A percentile compares a stretch with the other conserved stretches of the same genome.
phyloP scores from a whole-genome alignment of 306 rosid genomes.

The Gynostemma pentaphyllum region DNA sequence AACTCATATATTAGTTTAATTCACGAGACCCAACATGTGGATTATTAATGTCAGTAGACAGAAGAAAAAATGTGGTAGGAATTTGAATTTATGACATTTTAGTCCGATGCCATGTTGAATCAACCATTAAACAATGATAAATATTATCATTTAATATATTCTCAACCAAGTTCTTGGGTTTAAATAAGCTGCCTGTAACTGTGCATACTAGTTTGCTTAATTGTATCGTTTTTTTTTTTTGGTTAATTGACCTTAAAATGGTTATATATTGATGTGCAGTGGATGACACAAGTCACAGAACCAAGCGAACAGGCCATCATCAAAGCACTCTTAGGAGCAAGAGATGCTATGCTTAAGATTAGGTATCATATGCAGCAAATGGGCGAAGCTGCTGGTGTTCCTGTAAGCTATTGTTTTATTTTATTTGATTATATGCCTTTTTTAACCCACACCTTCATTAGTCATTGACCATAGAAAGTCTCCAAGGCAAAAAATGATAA shows the following conservation, averaged over 20 bases:
- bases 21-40: too few species aligned
- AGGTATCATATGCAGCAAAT: constrained; percentile 61
- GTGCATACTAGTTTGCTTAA: neutral
- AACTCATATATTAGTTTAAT: too few species aligned
- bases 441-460: neutral
- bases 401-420: constrained; percentile 31
- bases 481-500: neutral
- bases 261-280: constrained; percentile 28
- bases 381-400: constrained; percentile 94
- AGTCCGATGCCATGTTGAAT: too few species aligned
- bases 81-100: too few species aligned
- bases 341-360: constrained; percentile 65
- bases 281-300: constrained; percentile 65
- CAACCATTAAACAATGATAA: too few species aligned
- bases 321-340: constrained; percentile 65
- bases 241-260: neutral
- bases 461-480: neutral
- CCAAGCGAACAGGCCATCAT: constrained; percentile 39
- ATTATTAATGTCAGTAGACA: too few species aligned
- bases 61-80: too few species aligned
- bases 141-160: too few species aligned
- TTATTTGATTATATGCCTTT: neutral
- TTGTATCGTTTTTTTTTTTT: neutral
- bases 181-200: neutral
- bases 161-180: too few species aligned